These are phyloP conservation scores for Colletotrichum brevisporum DNA, from an alignment of 2,329 filamentous ascomycete species.

Conservation along the genomic window DNA sequence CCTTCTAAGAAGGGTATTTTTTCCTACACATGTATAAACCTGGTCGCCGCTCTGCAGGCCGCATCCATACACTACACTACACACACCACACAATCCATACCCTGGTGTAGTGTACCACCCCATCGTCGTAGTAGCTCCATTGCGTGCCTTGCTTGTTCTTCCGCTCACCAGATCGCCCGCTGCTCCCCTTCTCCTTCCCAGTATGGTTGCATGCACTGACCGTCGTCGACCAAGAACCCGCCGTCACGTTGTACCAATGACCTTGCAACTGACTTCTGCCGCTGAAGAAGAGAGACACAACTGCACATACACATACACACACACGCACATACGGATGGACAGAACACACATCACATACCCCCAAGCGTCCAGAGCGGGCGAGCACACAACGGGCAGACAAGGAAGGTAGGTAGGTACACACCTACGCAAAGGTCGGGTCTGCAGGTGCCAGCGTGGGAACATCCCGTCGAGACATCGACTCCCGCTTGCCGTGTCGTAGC, in stretches of 20 bases:
- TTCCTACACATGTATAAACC: slow-evolving; percentile 20
- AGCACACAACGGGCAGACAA: no score
- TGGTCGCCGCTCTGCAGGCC: slow-evolving; percentile 40
- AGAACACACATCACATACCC: no score
- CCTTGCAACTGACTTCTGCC: slow-evolving; percentile 43
- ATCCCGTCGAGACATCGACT: slow-evolving; percentile 32
- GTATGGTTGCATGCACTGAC: slow-evolving; percentile 61
- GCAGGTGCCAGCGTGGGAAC: slow-evolving; percentile 48
- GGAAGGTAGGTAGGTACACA: no score
- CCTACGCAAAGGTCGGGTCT: no score
- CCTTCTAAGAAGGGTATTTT: slow-evolving; percentile 41
- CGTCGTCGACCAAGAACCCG: slow-evolving; percentile 33
- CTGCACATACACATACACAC: slow-evolving; percentile 14
- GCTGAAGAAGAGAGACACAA: slow-evolving; percentile 48
- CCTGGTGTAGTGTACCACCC: slow-evolving; percentile 10
- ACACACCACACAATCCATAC: no score
- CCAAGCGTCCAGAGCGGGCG: no score
- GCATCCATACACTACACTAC: slow-evolving; percentile 35
- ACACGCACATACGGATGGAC: no score
- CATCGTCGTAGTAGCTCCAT: slow-evolving; percentile 42
- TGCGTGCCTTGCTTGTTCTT: slow-evolving; percentile 41
- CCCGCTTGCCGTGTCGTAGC: slow-evolving; percentile 30
- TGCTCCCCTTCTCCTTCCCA: slow-evolving; percentile 63
- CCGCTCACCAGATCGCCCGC: slow-evolving; percentile 53
- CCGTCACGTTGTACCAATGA: slow-evolving; percentile 35